Evolutionary conservation across 1,284 basidiomycete species (phyloP), one percentile per base, ranked within the genome.

Genomic region (Pseudozyma tsukubaensis): DNA sequence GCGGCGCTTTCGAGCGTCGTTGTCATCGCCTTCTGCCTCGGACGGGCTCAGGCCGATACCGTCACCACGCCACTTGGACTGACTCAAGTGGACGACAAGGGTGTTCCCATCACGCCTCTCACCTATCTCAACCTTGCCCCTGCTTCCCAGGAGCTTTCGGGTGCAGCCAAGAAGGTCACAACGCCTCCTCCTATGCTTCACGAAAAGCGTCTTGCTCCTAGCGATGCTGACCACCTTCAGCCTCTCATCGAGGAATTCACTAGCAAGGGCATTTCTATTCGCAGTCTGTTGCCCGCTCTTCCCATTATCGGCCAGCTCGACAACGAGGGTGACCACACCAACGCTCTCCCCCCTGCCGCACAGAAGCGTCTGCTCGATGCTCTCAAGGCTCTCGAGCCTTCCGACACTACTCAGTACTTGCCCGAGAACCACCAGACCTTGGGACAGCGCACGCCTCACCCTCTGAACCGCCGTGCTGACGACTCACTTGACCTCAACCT

Each of bases 71-170:
- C 69, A 10, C 54, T 72, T 13, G 70, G 57, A n/a, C 52, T 72
- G 18, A 67, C 70, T 4, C 56, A 64, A 19, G 70, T 72, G 16
- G 64, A 67, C 55, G 70, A 72, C 59, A 55, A 67, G 49, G 57
- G 53, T 16, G 55, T 40, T 14, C 70, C 70, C 36, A 44, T 67
- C 53, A 72, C 70, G 5, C 70, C 70, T 18, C 60, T 72, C 39
- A 67, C 70, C 48, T 67, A 67, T 40, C 64, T 72, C 45, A 72
- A 72, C 60, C 57, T 67, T 21, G 64, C 50, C 36, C 70, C 70
- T 16, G 44, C 58, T 7, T 53, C 64, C 57, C 42, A 72, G 36
- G 59, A 67, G 52, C 56, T 72, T 21, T 47, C 70, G 0, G 45
- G 45, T 52, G 70, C 64, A 4, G 70, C 64, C 50, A 72, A 67